Conservation (phyloP, 805 yeast genomes). For the Saccharomyces paradoxus region DNA sequence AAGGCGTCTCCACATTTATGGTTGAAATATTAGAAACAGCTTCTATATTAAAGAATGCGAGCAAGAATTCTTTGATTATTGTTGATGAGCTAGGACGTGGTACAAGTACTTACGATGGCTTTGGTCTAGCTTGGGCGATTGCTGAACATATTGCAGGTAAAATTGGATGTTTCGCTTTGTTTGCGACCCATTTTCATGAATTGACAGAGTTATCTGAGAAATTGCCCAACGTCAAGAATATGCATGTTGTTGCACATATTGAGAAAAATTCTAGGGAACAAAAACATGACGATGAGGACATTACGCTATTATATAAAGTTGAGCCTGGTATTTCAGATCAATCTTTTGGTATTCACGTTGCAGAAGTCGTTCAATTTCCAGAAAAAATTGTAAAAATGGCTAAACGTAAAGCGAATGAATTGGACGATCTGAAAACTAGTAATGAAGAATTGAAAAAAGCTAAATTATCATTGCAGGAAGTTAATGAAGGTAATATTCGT, state of each 20-base stretch:
- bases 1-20: constrained; percentile 96
- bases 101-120: constrained; percentile 83
- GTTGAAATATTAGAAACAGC: constrained; percentile 97
- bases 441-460: constrained; percentile 41
- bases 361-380: constrained; percentile 92
- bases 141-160: constrained; percentile 72
- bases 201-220: constrained; percentile 69
- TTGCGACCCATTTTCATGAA: constrained; percentile 98
- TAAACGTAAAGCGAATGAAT: constrained; percentile 81
- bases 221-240: constrained; percentile 58
- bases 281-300: constrained; percentile 43
- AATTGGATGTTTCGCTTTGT: constrained; percentile 70
- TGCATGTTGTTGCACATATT: constrained; percentile 90
- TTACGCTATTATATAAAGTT: constrained; percentile 86
- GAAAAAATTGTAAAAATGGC: constrained; percentile 88
- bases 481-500: constrained; percentile 40
- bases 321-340: constrained; percentile 93
- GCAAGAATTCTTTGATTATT: constrained; percentile 74
- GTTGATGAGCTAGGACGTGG: constrained; percentile 91
- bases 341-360: constrained; percentile 96
- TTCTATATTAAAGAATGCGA: constrained; percentile 79
- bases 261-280: constrained; percentile 35
- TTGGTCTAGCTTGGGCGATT: constrained; percentile 96
- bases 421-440: constrained; percentile 51
- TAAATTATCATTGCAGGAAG: constrained; percentile 43